Percentiles rank a stretch among this genome's conserved stretches.
Evolutionary conservation across 352 stramenopile genomes (phyloP).

Genomic region (Phytophthora macrochlamydospora): DNA sequence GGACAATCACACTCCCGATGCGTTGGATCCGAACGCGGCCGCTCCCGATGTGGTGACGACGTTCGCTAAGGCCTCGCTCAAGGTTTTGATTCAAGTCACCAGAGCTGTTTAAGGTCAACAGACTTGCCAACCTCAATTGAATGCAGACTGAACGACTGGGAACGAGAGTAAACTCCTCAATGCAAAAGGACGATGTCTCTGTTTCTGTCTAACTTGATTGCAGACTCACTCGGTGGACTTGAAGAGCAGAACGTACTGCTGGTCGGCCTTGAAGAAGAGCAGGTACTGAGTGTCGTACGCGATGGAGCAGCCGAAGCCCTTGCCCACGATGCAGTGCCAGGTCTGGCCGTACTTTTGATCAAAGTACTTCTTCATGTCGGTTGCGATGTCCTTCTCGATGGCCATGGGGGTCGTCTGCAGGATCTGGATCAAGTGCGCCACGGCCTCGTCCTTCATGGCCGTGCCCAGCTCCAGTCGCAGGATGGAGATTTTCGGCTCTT

Average conservation of each 20-base stretch:
- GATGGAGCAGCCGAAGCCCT: conserved; percentile 90
- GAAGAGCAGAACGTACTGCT: conserved; percentile 86
- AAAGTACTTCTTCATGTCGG: conserved; percentile 99
- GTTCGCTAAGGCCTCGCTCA: conserved; percentile 63
- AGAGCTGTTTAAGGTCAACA: conserved; percentile 40
- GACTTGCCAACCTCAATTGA: conserved; percentile 15
- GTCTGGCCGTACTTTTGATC: conserved; percentile 96
- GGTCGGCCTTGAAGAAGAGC: conserved; percentile 86
- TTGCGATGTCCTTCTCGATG: conserved; percentile 96
- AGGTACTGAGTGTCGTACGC: conserved; percentile 91
- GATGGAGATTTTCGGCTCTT: conserved; percentile 67
- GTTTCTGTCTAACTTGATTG: conserved; percentile 5
- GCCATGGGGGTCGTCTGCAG: conserved; percentile 42
- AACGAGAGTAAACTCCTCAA: conserved; percentile 4
- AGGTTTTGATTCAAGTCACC: conserved; percentile 58
- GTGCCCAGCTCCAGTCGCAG: conserved; percentile 70
- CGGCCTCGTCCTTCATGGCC: conserved; percentile 74
- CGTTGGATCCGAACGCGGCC: conserved; percentile 40
- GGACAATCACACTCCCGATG: conserved; percentile 57
- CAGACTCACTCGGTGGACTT: conserved; percentile 72
- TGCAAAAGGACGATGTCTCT: conserved; percentile 6
- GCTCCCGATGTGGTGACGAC: conserved; percentile 46
- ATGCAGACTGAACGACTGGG: background rate
- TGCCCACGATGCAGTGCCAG: conserved; percentile 95
- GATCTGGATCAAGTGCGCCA: conserved; percentile 50